Percentiles rank a stretch among this genome's conserved stretches.
These are phyloP conservation scores for Globisporangium carolinianum DNA, from an alignment of 352 stramenopile species.

Conservation along the genomic window DNA sequence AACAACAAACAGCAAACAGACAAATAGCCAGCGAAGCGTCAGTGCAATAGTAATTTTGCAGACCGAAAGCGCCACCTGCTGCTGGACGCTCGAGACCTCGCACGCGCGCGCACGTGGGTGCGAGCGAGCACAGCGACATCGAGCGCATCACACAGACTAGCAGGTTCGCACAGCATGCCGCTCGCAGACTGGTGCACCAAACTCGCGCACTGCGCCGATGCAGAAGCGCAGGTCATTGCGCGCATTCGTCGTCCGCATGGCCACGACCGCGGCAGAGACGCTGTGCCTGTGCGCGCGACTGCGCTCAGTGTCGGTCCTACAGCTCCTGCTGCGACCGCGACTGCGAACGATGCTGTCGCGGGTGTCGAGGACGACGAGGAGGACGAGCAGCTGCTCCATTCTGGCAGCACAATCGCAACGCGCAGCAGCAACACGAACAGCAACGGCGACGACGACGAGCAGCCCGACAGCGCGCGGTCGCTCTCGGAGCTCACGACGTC, in stretches of 20 bases:
- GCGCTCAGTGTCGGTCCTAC: not conserved
- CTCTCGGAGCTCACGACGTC: constrained; percentile 19
- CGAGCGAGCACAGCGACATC: too few species aligned
- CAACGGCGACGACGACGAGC: constrained; percentile 1
- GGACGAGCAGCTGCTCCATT: constrained; percentile 4
- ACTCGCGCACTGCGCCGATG: constrained; percentile 9
- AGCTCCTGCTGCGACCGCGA: not conserved
- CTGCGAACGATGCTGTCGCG: not conserved
- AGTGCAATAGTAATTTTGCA: too few species aligned
- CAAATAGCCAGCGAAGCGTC: too few species aligned
- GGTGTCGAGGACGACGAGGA: not conserved
- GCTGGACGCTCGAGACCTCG: too few species aligned
- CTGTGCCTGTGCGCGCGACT: not conserved
- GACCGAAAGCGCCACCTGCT: too few species aligned
- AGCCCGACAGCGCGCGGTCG: constrained; percentile 7
- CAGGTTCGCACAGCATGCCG: constrained; percentile 1
- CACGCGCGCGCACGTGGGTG: too few species aligned
- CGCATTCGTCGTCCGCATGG: not conserved
- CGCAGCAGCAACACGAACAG: constrained; percentile 4
- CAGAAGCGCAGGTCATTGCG: constrained; percentile 3
- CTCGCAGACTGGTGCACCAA: constrained; percentile 13
- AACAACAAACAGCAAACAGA: too few species aligned
- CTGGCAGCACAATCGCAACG: constrained; percentile 4
- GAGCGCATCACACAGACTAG: not conserved
- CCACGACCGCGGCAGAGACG: not conserved